Percentiles rank a stretch among this genome's conserved stretches.
phyloP scores from a whole-genome alignment of 2,329 filamentous ascomycete genomes.

The Xylaria sp. region DNA sequence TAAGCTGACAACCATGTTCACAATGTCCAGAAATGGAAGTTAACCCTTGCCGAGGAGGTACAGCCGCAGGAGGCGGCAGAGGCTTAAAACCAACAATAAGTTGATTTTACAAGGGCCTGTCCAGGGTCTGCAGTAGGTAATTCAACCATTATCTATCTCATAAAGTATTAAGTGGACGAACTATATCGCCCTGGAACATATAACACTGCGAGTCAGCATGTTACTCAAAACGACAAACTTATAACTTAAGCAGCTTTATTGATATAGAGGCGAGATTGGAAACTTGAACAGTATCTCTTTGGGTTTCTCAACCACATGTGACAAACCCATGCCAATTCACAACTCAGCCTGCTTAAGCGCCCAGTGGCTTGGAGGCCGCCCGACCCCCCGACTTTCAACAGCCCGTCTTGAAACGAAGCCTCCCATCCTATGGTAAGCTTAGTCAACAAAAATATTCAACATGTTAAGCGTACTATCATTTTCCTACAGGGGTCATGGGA shows the following conservation, averaged over 20 bases:
- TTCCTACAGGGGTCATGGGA: too few relatives aligned
- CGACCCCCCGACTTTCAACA: neutral
- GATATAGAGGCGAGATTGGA: neutral
- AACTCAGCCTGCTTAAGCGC: neutral
- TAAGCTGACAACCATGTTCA: neutral
- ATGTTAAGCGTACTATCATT: neutral
- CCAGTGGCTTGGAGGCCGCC: neutral
- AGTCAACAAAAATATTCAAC: neutral
- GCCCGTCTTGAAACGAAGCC: neutral
- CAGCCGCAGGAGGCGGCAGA: constrained; percentile 4
- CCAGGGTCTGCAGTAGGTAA: neutral
- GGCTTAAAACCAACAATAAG: constrained; percentile 15
- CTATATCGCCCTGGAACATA: neutral
- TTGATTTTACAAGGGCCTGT: neutral
- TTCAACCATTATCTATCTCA: neutral
- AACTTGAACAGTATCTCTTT: neutral
- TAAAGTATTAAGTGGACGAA: neutral
- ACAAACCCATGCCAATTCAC: neutral
- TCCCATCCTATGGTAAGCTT: neutral
- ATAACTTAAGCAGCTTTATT: neutral
- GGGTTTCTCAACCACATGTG: neutral
- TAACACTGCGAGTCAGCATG: neutral
- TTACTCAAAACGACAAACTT: neutral
- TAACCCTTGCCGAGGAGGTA: neutral
- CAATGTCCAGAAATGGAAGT: neutral